Conservation (phyloP, 2,329 filamentous ascomycete species). For the Canariomyces notabilis region DNA sequence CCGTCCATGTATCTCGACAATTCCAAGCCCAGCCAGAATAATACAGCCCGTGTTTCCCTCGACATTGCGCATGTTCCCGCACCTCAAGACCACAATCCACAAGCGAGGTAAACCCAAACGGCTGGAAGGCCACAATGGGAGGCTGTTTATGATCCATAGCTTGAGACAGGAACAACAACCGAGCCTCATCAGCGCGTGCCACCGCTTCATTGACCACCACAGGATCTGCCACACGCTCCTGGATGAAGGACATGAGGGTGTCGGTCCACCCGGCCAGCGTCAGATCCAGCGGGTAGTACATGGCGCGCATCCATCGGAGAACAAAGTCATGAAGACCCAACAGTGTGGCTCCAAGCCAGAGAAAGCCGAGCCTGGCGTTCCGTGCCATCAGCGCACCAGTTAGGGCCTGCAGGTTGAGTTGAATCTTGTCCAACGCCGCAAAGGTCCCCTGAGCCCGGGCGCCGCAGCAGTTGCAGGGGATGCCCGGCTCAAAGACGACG, state of each 20-base stretch:
- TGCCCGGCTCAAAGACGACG: constrained; percentile 4
- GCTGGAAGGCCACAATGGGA: neutral
- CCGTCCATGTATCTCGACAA: neutral
- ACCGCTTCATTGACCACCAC: neutral
- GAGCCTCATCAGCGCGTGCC: neutral
- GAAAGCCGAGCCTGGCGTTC: constrained; percentile 8
- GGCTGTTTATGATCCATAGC: neutral
- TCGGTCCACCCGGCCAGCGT: constrained; percentile 5
- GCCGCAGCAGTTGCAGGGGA: constrained; percentile 6
- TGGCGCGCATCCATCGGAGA: constrained; percentile 2
- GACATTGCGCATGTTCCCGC: neutral
- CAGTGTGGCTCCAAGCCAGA: constrained; percentile 9
- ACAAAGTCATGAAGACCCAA: constrained; percentile 4
- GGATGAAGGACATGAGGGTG: constrained; percentile 5
- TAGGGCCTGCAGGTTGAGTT: constrained; percentile 5
- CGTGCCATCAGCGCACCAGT: constrained; percentile 9
- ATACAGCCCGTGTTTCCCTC: neutral
- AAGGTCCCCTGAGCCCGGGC: constrained; percentile 6
- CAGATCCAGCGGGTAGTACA: constrained; percentile 6
- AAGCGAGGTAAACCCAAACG: neutral
- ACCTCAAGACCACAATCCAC: neutral
- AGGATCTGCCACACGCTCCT: neutral
- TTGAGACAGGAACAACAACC: neutral
- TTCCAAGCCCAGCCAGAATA: constrained; percentile 1
- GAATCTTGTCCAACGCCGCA: neutral